A percentile compares a stretch with the other conserved stretches of the same genome.
Conservation (phyloP, 441 rosid genomes). For the Mallotus repandus region DNA sequence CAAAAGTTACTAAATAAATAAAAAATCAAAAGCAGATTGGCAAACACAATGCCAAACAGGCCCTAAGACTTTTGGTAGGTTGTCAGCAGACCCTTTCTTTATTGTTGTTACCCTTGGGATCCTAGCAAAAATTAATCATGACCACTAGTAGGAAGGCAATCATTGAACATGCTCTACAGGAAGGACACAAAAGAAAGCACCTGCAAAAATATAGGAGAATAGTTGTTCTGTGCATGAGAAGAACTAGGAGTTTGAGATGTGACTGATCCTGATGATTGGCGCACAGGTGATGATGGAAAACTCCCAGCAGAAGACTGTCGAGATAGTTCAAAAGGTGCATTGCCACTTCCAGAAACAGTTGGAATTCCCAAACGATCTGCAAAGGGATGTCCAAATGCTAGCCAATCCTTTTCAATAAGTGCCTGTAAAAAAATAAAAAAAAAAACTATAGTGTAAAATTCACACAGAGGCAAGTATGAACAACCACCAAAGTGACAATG, state of each 20-base stretch:
- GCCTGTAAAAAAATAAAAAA: slow-evolving; percentile 47
- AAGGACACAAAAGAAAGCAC: slow-evolving; percentile 26
- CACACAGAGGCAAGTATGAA: neutral
- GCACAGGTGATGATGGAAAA: slow-evolving; percentile 64
- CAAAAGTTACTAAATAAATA: too few species aligned
- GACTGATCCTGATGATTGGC: slow-evolving; percentile 65
- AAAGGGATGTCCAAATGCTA: slow-evolving; percentile 98
- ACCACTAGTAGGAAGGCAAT: slow-evolving; percentile 2
- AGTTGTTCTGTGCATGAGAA: slow-evolving; percentile 78
- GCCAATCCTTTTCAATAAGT: slow-evolving; percentile 96
- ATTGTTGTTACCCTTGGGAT: neutral
- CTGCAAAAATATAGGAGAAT: slow-evolving; percentile 98
- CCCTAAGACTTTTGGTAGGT: too few species aligned
- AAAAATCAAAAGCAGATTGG: too few species aligned
- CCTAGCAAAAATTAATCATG: slow-evolving; percentile 11
- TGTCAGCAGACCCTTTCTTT: too few species aligned
- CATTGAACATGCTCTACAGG: slow-evolving; percentile 5
- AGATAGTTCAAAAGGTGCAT: slow-evolving; percentile 51
- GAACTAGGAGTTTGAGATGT: slow-evolving; percentile 71
- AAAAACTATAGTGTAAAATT: slow-evolving; percentile 2
- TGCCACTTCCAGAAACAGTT: slow-evolving; percentile 53
- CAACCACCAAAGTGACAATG: neutral
- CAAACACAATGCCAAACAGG: too few species aligned
- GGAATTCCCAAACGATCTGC: slow-evolving; percentile 97
- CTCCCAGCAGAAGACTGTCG: slow-evolving; percentile 81